These are phyloP conservation scores for Talaromyces atroroseus DNA, from an alignment of 2,329 filamentous ascomycete genomes.

Conservation along the genomic window DNA sequence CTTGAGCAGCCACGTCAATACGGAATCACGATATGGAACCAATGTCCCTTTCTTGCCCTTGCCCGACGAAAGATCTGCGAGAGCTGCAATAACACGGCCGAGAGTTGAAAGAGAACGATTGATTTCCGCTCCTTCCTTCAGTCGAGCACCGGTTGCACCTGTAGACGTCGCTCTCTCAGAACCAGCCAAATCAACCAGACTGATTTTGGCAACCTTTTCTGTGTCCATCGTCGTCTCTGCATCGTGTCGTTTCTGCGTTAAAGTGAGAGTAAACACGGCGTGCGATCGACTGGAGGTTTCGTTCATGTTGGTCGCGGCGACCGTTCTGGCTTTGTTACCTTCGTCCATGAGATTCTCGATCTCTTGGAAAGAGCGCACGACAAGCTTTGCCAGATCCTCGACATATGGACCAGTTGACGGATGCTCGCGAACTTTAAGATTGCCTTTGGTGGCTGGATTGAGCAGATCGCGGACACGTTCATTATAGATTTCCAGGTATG, in stretches of 20 bases:
- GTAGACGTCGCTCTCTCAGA: slow-evolving; percentile 97
- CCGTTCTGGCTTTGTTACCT: slow-evolving; percentile 96
- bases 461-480: slow-evolving; percentile 92
- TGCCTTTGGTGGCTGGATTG: slow-evolving; percentile 92
- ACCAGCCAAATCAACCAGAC: slow-evolving; percentile 93
- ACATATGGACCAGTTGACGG: slow-evolving; percentile 97
- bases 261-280: slow-evolving; percentile 91
- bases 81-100: slow-evolving; percentile 91
- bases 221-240: slow-evolving; percentile 92
- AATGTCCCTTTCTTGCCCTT: slow-evolving; percentile 70
- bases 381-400: slow-evolving; percentile 91
- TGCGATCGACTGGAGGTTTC: slow-evolving; percentile 98
- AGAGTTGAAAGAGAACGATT: slow-evolving; percentile 94
- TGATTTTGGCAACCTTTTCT: slow-evolving; percentile 97
- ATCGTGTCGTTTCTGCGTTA: slow-evolving; percentile 91
- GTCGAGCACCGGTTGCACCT: slow-evolving; percentile 84
- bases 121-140: slow-evolving; percentile 98
- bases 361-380: slow-evolving; percentile 87
- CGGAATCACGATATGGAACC: slow-evolving; percentile 94
- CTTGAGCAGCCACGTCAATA: slow-evolving; percentile 93
- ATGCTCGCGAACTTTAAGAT: slow-evolving; percentile 95
- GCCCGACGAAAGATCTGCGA: slow-evolving; percentile 82
- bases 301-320: slow-evolving; percentile 99
- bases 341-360: slow-evolving; percentile 99
- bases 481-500: slow-evolving; percentile 98